Evolutionary conservation across 768 basidiomycete genomes (phyloP), one percentile per base, ranked within the genome.

Genomic region (Serendipita sp.): DNA sequence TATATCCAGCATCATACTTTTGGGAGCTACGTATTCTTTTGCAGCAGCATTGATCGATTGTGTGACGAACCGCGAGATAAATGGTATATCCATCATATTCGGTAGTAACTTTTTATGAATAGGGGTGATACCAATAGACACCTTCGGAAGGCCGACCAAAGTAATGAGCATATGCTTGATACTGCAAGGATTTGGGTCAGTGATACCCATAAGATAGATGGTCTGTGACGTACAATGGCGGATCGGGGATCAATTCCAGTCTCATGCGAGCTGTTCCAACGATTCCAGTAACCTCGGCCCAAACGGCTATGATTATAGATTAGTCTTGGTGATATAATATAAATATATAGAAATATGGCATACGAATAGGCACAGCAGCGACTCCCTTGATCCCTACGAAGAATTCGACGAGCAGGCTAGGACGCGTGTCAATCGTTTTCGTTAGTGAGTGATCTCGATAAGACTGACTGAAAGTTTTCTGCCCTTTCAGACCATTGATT

Each of bases 321-420:
- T 41, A 41, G 38, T 41, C 38, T 4, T 41, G 13, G 5, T 41
- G 38, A 41, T 41, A 23, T 23, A 23, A 23, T 23, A 23, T 13
- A 41, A 41, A 13, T 41, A 5, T 13, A 13, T 41, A 41, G 7
- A 41, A 41, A 4, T 4, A 28, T 10, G 10, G 32, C 56, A 10
- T 35, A 60, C 56, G 56, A 36, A 60, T 60, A 28, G 56, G 56
- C 16, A 54, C 64, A 7, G 47, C 64, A 15, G 64, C 64, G 41
- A 65, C 47, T 1, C 64, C 64, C 36, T 65, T 65, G 64, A 65
- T 35, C 3, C 64, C 64, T 5, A 65, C 7, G 36, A 35, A 65
- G 44, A 65, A 65, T 35, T 65, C 64, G 23, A 65, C 64, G n/a
- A 65, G 64, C 3, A 65, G 30, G 30, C 64, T 65, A 35, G 3